Evolutionary conservation across 352 stramenopile genomes (phyloP), one percentile per base, ranked within the genome.

Genomic region (Pythium brassicae): DNA sequence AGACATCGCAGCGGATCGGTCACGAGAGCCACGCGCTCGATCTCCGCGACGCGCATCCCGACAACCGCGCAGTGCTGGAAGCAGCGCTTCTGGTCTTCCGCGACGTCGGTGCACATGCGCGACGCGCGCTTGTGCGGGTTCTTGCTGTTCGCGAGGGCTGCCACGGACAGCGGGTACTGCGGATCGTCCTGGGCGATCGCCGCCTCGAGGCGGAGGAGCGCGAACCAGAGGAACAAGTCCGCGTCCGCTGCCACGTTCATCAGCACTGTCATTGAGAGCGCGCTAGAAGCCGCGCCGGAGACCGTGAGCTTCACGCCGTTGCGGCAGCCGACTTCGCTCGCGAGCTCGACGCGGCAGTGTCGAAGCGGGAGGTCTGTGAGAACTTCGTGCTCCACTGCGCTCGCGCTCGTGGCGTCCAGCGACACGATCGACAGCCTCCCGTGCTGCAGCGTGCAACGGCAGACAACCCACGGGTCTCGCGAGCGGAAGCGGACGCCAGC

Each of bases 211-310:
- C 69, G 63, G 3, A 89, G 54, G 39, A 87, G 53, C 11, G 68
- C 59, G 43, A 82, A 87, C 79, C 76, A 89, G 27, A 73, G 37
- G 34, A 84, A 85, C 1, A 71, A 57, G 26, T 89, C 75, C 25
- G 53, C 43, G 26, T 86, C 77, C 23, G 68, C 49, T 22, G 65
- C 53, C 8, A 86, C 46, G 19, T 74, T 83, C 59, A 86, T 44
- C 52, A 71, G 72, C 25, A 87, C 52, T 1, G 57, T 69, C n/a
- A 69, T 65, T 9, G 56, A 53, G n/a, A 62, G 54, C 12, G 52
- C 19, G 23, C 23, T 52, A 5, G 32, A 20, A 19, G 14, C 58
- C 2, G 35, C 34, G 25, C 48, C 53, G 0, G 20, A 55, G 29
- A 72, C 42, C 17, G 48, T 71, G 47, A 89, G 50, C 46, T 74